These are phyloP conservation scores for Amanita polypyramis DNA, from an alignment of 768 basidiomycete species.

Conservation along the genomic window DNA sequence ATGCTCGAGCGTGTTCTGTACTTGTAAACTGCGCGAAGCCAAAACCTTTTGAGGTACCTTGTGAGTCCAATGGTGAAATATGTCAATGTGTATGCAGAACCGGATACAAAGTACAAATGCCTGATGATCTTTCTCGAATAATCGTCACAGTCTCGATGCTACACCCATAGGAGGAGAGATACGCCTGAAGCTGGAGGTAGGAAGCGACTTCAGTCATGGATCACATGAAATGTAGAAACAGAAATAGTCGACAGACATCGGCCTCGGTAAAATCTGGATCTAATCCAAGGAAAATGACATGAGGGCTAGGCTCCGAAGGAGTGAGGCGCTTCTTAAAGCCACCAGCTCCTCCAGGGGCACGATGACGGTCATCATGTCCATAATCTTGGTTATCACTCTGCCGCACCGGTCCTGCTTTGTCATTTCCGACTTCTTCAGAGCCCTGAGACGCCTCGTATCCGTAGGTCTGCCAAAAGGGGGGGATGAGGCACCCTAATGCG, in stretches of 20 bases:
- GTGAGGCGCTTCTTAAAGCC: constrained; percentile 63
- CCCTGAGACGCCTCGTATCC: constrained; percentile 31
- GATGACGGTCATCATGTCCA: constrained; percentile 38
- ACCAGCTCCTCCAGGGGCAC: constrained; percentile 25
- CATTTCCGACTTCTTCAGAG: constrained; percentile 35
- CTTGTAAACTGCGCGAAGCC: constrained; percentile 92
- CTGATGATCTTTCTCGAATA: constrained; percentile 93
- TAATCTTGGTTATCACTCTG: constrained; percentile 35
- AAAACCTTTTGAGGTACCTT: constrained; percentile 92
- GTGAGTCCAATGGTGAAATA: constrained; percentile 56
- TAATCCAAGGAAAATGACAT: constrained; percentile 92
- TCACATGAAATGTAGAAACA: constrained; percentile 20
- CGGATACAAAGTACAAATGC: constrained; percentile 82
- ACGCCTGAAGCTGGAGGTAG: constrained; percentile 63
- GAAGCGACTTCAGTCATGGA: constrained; percentile 26
- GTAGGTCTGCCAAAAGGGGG: constrained; percentile 29
- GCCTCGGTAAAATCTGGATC: constrained; percentile 90
- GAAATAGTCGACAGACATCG: constrained; percentile 61
- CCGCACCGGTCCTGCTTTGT: constrained; percentile 19
- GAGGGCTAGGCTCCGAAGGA: constrained; percentile 80
- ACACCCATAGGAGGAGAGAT: constrained; percentile 62
- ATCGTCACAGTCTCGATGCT: constrained; percentile 85
- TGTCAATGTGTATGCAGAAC: constrained; percentile 64
- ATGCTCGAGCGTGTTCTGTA: constrained; percentile 79
- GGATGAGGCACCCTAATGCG: neutral